Conservation (phyloP, 163 green algal genomes). For the Volvox carteri region DNA sequence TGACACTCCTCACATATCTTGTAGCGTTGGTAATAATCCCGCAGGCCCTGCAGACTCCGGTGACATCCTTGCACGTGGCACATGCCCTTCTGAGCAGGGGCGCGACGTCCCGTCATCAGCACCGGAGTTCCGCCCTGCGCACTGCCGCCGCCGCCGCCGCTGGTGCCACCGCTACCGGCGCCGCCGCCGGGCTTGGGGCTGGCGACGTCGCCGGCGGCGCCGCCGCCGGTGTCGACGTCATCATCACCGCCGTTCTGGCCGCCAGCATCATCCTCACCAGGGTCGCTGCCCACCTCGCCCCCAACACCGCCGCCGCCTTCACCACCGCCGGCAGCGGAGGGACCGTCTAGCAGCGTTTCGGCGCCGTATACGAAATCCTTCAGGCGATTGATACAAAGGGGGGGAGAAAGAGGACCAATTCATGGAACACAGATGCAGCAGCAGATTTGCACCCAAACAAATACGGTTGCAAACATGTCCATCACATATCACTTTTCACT, state of each 20-base stretch:
- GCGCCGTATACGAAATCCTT: constrained; percentile 43
- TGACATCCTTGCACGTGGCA: constrained; percentile 75
- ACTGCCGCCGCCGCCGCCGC: not conserved
- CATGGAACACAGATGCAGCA: too few relatives aligned
- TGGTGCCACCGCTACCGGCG: not conserved
- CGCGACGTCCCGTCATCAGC: constrained; percentile 25
- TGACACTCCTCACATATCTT: constrained; percentile 67
- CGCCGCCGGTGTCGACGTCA: not conserved
- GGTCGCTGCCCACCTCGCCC: not conserved
- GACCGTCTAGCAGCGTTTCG: not conserved
- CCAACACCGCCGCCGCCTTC: not conserved
- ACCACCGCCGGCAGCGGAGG: not conserved
- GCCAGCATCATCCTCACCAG: not conserved
- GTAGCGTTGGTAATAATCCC: constrained; percentile 83
- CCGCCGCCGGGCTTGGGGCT: not conserved
- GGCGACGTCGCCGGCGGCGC: not conserved
- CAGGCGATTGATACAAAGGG: too few relatives aligned
- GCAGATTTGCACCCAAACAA: not conserved
- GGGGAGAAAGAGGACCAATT: too few relatives aligned
- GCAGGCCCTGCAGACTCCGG: constrained; percentile 61
- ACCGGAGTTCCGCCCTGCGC: not conserved
- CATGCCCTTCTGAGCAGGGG: constrained; percentile 56
- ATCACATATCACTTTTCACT: too few relatives aligned
- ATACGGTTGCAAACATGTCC: too few relatives aligned
- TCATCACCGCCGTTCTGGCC: not conserved